Base-by-base conservation (phyloP, 305 asterid species). In the Striga hermonthica region DNA sequence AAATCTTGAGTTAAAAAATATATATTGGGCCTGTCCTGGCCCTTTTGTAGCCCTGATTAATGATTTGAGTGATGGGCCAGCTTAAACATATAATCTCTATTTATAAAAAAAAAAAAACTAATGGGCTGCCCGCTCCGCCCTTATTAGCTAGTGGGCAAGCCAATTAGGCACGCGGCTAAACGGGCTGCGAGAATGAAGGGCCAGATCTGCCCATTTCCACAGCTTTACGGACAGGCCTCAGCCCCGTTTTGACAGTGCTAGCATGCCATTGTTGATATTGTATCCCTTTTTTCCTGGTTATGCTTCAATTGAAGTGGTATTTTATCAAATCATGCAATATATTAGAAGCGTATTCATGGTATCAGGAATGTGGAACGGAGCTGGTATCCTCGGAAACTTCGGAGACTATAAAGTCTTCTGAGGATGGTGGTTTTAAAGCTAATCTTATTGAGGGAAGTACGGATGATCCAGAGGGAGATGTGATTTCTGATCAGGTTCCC, bases 401-500 rank as follows among this genome's bases (percentile, higher is more conserved):
- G 44, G 84, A 72, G 69, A 63, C 62, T 71, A 74, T 76, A 78
- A 78, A 79, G 73, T 64, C 85, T 4, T 58, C 60, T 2, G 95
- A 81, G 74, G 79, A 67, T 57, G 83, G 75, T 64, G 66, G 53
- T 68, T 73, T 79, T 60, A 75, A 69, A 72, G 76, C 75, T 71
- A 63, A 61, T 70, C 65, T 66, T 67, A 54, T 76, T 54, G 85
- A 78, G 72, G 95, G 73, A 80, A 73, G 73, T 67, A 50, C 64
- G 15, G 79, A 81, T 67, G 66, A 68, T 67, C 57, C 64, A 74
- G 82, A 81, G 68, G 89, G 83, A 67, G 89, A 83, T 67, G 62
- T 57, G 66, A 72, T 66, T 69, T 71, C 86, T 54, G 95, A 89
- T 83, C 87, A 83, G 74, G 92, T 86, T 67, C 88, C 83, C 66